Evolutionary conservation across 1,139 yeast genomes (phyloP), one percentile per base, ranked within the genome.

Genomic region (Yamadazyma songkhlaensis): DNA sequence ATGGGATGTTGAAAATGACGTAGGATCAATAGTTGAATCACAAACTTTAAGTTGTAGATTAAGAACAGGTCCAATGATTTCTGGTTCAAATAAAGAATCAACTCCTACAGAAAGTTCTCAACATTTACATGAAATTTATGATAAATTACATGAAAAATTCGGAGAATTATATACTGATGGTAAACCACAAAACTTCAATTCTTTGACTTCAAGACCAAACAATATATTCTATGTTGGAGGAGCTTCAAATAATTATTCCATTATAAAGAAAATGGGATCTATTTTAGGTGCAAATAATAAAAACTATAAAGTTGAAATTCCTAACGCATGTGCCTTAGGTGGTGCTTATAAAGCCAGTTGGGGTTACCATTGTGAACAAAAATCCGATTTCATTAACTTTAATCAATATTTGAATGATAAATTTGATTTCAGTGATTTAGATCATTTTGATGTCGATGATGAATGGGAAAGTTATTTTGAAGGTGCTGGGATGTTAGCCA

Each of bases 261-360:
- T 89, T 36, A 80, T 88, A 32, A 57, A 62, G 20, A 82, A 79
- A 42, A 82, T 86, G 72, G 79, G 90, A 3, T 69, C 82, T 10
- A 81, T 89, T 6, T 60, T 89, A 29, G 89, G 90, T 4, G 73
- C 81, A 2, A 45, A 51, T 10, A 65, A 74, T 13, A 94, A 92
- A 2, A 79, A 84, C 41, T 87, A 62, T 57, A 77, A 79, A 45
- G 83, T 84, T 22, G 92, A 86, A 51, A 77, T 87, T 34, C 81
- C 92, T 6, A 89, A 89, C 60, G 95, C 96, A 1, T 89, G 97
- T 71, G 97, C 96, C 1, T 64, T 86, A 34, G 97, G 97, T n/a
- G 96, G 96, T 4, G 95, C 95, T 30, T 85, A 76, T 60, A 84
- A 86, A 55, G 95, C 96, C 1, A 71, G 84, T 36, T 88, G 95